Conservation (phyloP, 352 stramenopile species). For the Pythium rishiriense region DNA sequence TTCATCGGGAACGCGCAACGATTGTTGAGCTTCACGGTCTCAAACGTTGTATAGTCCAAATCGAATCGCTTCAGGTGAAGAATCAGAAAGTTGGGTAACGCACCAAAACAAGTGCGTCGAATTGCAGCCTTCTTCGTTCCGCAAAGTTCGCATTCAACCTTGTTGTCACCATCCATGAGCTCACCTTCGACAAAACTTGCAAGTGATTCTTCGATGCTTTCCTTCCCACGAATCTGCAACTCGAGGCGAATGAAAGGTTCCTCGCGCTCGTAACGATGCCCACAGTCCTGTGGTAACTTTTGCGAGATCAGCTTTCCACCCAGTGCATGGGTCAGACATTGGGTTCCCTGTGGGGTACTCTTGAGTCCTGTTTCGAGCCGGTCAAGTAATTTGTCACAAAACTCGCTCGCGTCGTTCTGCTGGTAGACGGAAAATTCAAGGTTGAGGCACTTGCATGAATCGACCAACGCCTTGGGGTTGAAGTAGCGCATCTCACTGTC, state of each 20-base stretch:
- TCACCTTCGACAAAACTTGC: slow-evolving; percentile 97
- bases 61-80: slow-evolving; percentile 99
- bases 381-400: slow-evolving; percentile 99
- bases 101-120: slow-evolving; percentile 93
- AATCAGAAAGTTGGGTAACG: slow-evolving; percentile 96
- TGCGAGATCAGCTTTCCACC: slow-evolving; percentile 86
- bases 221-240: slow-evolving; percentile 97
- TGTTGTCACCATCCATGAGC: slow-evolving; percentile 99
- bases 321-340: slow-evolving; percentile 74
- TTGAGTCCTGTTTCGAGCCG: slow-evolving; percentile 96
- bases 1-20: slow-evolving; percentile 96
- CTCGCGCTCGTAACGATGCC: slow-evolving; percentile 94
- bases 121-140: slow-evolving; percentile 97
- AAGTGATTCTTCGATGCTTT: slow-evolving; percentile 97
- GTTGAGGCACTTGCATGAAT: slow-evolving; percentile 88
- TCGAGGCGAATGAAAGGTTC: slow-evolving; percentile 98
- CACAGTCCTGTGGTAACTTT: slow-evolving; percentile 89
- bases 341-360: slow-evolving; percentile 76
- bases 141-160: slow-evolving; percentile 97
- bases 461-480: slow-evolving; percentile 87
- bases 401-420: slow-evolving; percentile 99
- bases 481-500: slow-evolving; percentile 88
- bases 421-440: slow-evolving; percentile 97
- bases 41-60: slow-evolving; percentile 99
- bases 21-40: slow-evolving; percentile 99